phyloP scores from a whole-genome alignment of 2,329 filamentous ascomycete species.

The Zarea fungicola region DNA sequence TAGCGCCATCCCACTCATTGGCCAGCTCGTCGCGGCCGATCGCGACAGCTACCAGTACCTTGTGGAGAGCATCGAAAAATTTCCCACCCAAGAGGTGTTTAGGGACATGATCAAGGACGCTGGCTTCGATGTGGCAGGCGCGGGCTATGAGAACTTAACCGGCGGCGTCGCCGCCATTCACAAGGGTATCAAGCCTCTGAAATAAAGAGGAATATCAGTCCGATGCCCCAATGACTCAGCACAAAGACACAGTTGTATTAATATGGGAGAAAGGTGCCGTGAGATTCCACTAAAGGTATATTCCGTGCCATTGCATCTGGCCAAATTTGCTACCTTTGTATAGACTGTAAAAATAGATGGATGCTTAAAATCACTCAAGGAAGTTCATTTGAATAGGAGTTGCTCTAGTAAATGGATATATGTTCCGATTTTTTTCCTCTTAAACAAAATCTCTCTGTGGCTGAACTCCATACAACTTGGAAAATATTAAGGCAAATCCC shows the following conservation, averaged over 20 bases:
- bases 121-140: conserved; percentile 77
- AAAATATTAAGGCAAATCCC: conserved; percentile 11
- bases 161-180: conserved; percentile 93
- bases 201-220: too few relatives aligned
- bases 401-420: conserved; percentile 4
- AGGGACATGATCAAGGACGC: conserved; percentile 75
- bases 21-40: conserved; percentile 89
- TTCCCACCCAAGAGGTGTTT: conserved; percentile 83
- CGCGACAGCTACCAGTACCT: conserved; percentile 97
- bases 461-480: conserved; percentile 13
- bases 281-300: neutral
- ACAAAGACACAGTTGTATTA: neutral
- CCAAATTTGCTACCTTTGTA: neutral
- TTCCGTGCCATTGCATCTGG: neutral
- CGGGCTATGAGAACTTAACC: conserved; percentile 85
- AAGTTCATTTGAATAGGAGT: neutral
- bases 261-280: neutral
- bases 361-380: neutral
- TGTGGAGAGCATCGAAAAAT: conserved; percentile 93
- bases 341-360: conserved; percentile 4
- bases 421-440: conserved; percentile 10
- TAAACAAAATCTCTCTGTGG: conserved; percentile 14
- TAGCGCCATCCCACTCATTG: conserved; percentile 87
- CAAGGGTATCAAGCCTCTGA: conserved; percentile 81
- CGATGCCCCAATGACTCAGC: too few relatives aligned